Evolutionary conservation across 768 basidiomycete species (phyloP).

Genomic region (Dendrothele bispora): DNA sequence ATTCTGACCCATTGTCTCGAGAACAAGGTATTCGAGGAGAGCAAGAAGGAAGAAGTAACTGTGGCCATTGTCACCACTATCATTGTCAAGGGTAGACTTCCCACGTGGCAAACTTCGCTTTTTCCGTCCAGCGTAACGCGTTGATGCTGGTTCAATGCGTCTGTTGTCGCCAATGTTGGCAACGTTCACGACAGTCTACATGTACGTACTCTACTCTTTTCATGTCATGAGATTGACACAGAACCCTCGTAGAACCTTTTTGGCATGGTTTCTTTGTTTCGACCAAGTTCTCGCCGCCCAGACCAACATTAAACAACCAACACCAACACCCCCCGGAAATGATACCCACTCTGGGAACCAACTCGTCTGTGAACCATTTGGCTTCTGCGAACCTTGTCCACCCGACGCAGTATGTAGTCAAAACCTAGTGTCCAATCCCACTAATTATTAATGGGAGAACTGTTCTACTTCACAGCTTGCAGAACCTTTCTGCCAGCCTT

Average conservation of each 20-base stretch:
- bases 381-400: slow-evolving; percentile 64
- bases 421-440: neutral
- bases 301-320: no score
- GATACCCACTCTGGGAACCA: slow-evolving; percentile 27
- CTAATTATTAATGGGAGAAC: slow-evolving; percentile 4
- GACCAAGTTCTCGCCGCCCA: slow-evolving; percentile 1
- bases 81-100: slow-evolving; percentile 15
- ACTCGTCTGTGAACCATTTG: slow-evolving; percentile 40
- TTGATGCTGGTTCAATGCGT: slow-evolving; percentile 39
- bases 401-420: slow-evolving; percentile 45
- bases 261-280: neutral
- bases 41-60: neutral
- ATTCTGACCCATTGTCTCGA: no score
- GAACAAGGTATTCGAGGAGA: no score
- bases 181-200: slow-evolving; percentile 24
- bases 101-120: slow-evolving; percentile 20
- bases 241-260: neutral
- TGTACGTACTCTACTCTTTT: slow-evolving; percentile 25
- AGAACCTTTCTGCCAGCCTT: slow-evolving; percentile 94
- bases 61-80: no score
- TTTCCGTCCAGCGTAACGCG: slow-evolving; percentile 13
- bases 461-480: slow-evolving; percentile 51
- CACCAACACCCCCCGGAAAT: slow-evolving; percentile 21
- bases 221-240: neutral
- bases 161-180: slow-evolving; percentile 31